Evolutionary conservation across 768 basidiomycete species (phyloP).

Genomic region (Pisolithus albus): DNA sequence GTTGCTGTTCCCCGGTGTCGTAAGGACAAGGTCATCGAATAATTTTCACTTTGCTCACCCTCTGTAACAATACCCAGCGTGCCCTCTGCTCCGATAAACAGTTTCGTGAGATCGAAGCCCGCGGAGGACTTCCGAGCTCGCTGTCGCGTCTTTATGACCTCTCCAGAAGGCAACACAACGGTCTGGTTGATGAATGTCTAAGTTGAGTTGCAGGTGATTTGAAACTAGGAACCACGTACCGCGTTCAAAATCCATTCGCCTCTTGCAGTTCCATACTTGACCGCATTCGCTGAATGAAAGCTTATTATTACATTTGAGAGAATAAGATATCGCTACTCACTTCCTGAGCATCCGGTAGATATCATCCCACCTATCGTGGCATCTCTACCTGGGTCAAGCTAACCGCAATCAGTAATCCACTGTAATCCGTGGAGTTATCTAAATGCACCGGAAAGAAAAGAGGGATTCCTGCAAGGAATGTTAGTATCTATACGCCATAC

Average conservation of each 20-base stretch:
- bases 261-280: conserved; percentile 76
- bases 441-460: conserved; percentile 11
- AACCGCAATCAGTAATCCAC: neutral
- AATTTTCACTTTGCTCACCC: conserved; percentile 30
- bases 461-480: conserved; percentile 7
- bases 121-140: conserved; percentile 73
- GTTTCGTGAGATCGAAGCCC: conserved; percentile 75
- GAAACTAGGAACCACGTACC: conserved; percentile 33
- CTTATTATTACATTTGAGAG: neutral
- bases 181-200: conserved; percentile 37
- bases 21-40: neutral
- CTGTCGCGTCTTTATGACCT: conserved; percentile 79
- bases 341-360: conserved; percentile 74
- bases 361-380: conserved; percentile 80
- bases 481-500: neutral
- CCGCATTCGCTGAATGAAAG: conserved; percentile 51
- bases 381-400: conserved; percentile 13
- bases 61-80: conserved; percentile 82
- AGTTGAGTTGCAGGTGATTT: neutral
- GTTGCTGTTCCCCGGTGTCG: conserved; percentile 43
- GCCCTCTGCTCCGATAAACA: conserved; percentile 84
- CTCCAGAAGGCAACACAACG: conserved; percentile 71
- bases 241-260: conserved; percentile 78
- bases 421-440: neutral
- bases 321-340: conserved; percentile 33